A percentile compares a stretch with the other conserved stretches of the same genome.
These are phyloP conservation scores for Thalassiosira exigua DNA, from an alignment of 352 stramenopile species.

Conservation along the genomic window DNA sequence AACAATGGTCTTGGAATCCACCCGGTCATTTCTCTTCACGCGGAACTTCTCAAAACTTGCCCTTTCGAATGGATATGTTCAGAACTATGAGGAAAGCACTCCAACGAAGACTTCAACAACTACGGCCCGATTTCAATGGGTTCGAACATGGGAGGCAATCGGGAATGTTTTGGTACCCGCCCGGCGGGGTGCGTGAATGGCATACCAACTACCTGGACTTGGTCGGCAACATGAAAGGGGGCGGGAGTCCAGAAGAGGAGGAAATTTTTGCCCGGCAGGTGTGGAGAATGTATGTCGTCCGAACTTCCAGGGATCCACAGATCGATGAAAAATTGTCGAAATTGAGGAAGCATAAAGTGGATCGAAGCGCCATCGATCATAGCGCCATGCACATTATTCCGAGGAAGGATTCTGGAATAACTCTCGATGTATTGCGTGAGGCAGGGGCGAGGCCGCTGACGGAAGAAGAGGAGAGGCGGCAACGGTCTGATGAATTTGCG, in stretches of 20 bases:
- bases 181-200: slow-evolving; percentile 53
- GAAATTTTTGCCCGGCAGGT: slow-evolving; percentile 49
- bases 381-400: slow-evolving; percentile 65
- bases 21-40: slow-evolving; percentile 42
- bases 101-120: slow-evolving; percentile 6
- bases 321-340: slow-evolving; percentile 50
- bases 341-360: slow-evolving; percentile 10
- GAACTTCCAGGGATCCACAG: slow-evolving; percentile 44
- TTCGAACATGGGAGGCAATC: slow-evolving; percentile 42
- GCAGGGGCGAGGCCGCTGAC: slow-evolving; percentile 51
- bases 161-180: slow-evolving; percentile 63
- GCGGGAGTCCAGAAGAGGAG: slow-evolving; percentile 24
- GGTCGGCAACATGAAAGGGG: slow-evolving; percentile 27
- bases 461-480: slow-evolving; percentile 38
- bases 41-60: slow-evolving; percentile 23
- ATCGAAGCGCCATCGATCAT: slow-evolving; percentile 40
- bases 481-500: slow-evolving; percentile 51
- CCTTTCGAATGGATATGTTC: slow-evolving; percentile 43
- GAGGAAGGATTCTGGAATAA: slow-evolving; percentile 49
- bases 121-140: slow-evolving; percentile 8
- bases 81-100: slow-evolving; percentile 33
- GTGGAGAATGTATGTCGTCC: slow-evolving; percentile 58
- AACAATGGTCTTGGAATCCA: slow-evolving; percentile 52
- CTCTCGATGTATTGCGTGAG: slow-evolving; percentile 49
- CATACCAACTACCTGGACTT: slow-evolving; percentile 59